phyloP scores from a whole-genome alignment of 2,329 filamentous ascomycete species.

The Penicillium vulpinum region DNA sequence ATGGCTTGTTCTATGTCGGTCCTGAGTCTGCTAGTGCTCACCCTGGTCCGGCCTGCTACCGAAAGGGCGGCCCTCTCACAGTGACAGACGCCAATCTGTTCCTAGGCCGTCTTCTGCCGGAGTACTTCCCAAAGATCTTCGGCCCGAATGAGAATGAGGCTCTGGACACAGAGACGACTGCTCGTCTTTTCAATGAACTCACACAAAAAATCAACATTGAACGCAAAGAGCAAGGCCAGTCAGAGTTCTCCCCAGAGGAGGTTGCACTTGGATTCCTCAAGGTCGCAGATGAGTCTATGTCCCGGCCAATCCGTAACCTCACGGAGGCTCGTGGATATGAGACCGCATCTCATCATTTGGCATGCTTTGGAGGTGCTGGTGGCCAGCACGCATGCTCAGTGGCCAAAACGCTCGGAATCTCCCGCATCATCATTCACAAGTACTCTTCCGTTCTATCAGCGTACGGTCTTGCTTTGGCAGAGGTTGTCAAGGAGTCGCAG shows the following conservation, averaged over 20 bases:
- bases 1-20: conserved; percentile 87
- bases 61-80: conserved; percentile 85
- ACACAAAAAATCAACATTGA: conserved; percentile 77
- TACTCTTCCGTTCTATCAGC: conserved; percentile 91
- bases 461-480: conserved; percentile 88
- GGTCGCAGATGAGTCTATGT: conserved; percentile 47
- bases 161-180: conserved; percentile 73
- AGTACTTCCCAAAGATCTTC: conserved; percentile 96
- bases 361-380: conserved; percentile 88
- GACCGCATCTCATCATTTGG: conserved; percentile 83
- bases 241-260: conserved; percentile 68
- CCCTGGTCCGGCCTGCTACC: conserved; percentile 87
- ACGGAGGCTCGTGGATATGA: conserved; percentile 93
- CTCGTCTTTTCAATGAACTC: conserved; percentile 72
- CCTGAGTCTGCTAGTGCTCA: conserved; percentile 90
- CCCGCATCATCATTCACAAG: conserved; percentile 81
- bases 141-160: conserved; percentile 84
- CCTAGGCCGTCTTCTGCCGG: conserved; percentile 79
- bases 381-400: conserved; percentile 93
- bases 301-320: conserved; percentile 78
- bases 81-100: conserved; percentile 92
- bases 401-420: conserved; percentile 78
- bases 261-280: conserved; percentile 45
- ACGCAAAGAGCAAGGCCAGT: conserved; percentile 43
- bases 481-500: conserved; percentile 89